A percentile compares a stretch with the other conserved stretches of the same genome.
phyloP scores from a whole-genome alignment of 2,329 filamentous ascomycete species.

The Aspergillus fumigatiaffinis region DNA sequence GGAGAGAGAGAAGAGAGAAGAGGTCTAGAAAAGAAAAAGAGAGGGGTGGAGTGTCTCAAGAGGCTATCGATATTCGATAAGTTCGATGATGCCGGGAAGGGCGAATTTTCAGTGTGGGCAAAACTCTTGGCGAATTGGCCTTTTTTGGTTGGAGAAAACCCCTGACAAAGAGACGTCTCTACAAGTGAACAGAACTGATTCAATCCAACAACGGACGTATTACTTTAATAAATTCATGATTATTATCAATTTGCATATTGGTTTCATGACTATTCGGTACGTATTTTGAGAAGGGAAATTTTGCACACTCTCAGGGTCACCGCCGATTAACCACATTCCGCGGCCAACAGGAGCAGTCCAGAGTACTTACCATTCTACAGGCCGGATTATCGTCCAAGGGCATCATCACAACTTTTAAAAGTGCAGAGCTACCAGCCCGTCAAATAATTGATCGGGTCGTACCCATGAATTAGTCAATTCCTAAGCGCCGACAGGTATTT shows the following conservation, averaged over 20 bases:
- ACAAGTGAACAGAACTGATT: not conserved
- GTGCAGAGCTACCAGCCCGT: not conserved
- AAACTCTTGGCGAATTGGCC: slow-evolving; percentile 32
- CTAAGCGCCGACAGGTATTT: not conserved
- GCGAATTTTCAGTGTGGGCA: slow-evolving; percentile 42
- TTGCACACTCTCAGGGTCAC: not conserved
- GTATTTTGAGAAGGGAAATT: not conserved
- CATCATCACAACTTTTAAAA: no score
- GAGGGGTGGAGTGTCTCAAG: slow-evolving; percentile 1
- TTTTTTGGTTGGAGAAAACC: not conserved
- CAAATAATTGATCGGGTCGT: not conserved
- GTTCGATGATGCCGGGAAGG: slow-evolving; percentile 15
- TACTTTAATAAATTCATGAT: not conserved
- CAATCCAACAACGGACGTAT: not conserved
- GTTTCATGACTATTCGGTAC: not conserved
- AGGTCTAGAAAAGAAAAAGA: slow-evolving; percentile 3
- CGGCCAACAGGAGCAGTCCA: no score
- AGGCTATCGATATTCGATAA: slow-evolving; percentile 26
- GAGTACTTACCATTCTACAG: not conserved
- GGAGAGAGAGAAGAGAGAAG: not conserved
- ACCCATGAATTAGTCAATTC: not conserved
- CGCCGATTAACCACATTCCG: no score
- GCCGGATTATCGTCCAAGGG: not conserved
- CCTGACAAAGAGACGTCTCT: not conserved
- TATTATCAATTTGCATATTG: not conserved